Evolutionary conservation across 176 grass and related monocot genomes (phyloP).

Genomic region (Panicum miliaceum): DNA sequence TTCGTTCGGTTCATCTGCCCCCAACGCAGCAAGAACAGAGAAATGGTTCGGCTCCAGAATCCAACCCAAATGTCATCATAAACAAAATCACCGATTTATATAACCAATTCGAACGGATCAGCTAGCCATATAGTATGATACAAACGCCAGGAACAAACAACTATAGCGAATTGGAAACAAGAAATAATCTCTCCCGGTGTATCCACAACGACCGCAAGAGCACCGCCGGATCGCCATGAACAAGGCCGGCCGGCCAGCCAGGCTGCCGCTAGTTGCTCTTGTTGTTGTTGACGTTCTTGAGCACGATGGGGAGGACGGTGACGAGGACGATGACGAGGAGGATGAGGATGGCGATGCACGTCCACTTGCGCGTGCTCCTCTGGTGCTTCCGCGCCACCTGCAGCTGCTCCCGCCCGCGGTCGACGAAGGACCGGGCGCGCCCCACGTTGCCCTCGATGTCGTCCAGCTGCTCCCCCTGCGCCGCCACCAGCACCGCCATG

Average conservation of each 20-base stretch:
- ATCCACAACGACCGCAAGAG: not conserved
- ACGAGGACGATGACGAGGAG: slow-evolving; percentile 61
- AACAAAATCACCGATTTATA: slow-evolving; percentile 5
- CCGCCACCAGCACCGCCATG: slow-evolving; percentile 86
- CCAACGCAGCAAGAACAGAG: not conserved
- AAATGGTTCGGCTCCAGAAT: not conserved
- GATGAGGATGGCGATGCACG: slow-evolving; percentile 58
- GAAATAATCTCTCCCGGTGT: not conserved
- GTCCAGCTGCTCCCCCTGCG: slow-evolving; percentile 91
- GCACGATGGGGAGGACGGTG: slow-evolving; percentile 69
- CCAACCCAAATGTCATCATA: not conserved
- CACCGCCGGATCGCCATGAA: not conserved
- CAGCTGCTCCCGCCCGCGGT: slow-evolving; percentile 68
- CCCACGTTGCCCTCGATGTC: slow-evolving; percentile 88
- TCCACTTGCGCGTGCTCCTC: slow-evolving; percentile 79
- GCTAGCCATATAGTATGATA: slow-evolving; percentile 26
- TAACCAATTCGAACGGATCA: not conserved
- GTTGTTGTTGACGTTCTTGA: slow-evolving; percentile 33
- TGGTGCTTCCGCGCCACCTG: slow-evolving; percentile 75
- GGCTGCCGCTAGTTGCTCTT: not conserved
- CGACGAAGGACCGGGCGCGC: slow-evolving; percentile 64
- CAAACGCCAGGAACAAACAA: not conserved
- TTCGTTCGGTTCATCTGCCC: slow-evolving; percentile 16
- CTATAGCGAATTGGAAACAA: not conserved
- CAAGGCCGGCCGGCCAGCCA: too few species aligned